These are phyloP conservation scores for Trichosanthes cucumerina DNA, from an alignment of 306 rosid species.

Conservation along the genomic window DNA sequence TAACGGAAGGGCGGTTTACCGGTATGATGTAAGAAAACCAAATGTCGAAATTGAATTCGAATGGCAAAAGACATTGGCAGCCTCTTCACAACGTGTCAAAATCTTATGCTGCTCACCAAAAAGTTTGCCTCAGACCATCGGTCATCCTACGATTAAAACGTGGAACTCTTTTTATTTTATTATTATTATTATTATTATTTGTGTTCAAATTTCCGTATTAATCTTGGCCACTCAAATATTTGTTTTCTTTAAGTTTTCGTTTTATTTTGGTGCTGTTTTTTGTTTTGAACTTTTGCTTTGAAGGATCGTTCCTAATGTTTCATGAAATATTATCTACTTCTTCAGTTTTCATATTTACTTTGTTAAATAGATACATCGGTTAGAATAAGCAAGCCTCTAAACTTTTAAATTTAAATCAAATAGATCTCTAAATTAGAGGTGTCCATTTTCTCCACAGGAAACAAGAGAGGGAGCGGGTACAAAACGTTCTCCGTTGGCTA, in stretches of 20 bases:
- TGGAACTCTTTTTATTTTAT: not conserved
- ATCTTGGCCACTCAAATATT: not conserved
- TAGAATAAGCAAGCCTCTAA: too few relatives aligned
- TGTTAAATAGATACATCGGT: too few relatives aligned
- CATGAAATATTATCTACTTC: too few relatives aligned
- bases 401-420: too few relatives aligned
- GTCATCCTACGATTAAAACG: not conserved
- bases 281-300: too few relatives aligned
- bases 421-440: too few relatives aligned
- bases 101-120: not conserved
- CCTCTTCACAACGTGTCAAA: not conserved
- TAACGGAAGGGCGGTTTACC: constrained; percentile 62
- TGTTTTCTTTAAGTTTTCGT: not conserved
- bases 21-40: constrained; percentile 12
- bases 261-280: not conserved
- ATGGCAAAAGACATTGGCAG: not conserved
- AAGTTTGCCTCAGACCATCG: not conserved
- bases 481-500: too few relatives aligned
- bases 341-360: too few relatives aligned
- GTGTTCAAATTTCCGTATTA: not conserved
- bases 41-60: not conserved
- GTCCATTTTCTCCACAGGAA: too few relatives aligned
- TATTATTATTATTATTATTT: not conserved
- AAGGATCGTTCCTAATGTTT: too few relatives aligned
- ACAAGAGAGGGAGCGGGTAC: too few relatives aligned